Evolutionary conservation across 192 early-diverging fungal species (phyloP).

Genomic region (Cetraspora pellucida): DNA sequence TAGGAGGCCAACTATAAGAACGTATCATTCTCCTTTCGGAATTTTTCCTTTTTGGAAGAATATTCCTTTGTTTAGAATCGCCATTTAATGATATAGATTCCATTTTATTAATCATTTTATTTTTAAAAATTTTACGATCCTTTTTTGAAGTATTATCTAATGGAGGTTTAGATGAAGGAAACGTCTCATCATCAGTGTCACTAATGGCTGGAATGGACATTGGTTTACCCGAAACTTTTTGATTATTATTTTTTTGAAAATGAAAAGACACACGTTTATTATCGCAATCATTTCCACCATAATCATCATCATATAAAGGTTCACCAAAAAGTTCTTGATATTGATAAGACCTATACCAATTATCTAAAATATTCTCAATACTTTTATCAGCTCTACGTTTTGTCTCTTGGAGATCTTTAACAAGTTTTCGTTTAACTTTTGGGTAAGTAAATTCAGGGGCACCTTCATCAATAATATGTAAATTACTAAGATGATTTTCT

Average conservation of each 20-base stretch:
- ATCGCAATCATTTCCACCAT: constrained; percentile 1
- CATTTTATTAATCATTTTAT: constrained; percentile 1
- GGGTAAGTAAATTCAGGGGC: constrained; percentile 29
- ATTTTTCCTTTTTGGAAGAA: constrained; percentile 3
- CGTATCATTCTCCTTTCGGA: constrained; percentile 45
- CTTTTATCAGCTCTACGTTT: constrained; percentile 20
- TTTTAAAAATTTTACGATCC: not conserved
- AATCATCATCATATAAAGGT: constrained; percentile 26
- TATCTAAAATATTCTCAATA: constrained; percentile 25
- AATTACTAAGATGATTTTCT: constrained; percentile 34
- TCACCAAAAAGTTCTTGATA: constrained; percentile 34
- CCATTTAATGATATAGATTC: constrained; percentile 6
- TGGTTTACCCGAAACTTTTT: not conserved
- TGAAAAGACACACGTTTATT: constrained; percentile 23
- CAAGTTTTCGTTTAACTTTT: constrained; percentile 35
- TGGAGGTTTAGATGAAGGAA: not conserved
- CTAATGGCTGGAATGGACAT: not conserved
- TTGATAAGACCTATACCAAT: constrained; percentile 27
- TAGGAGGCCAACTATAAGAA: constrained; percentile 69
- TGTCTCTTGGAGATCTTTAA: constrained; percentile 32
- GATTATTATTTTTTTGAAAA: not conserved
- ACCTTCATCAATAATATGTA: constrained; percentile 33
- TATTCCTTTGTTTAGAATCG: not conserved
- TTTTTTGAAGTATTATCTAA: not conserved
- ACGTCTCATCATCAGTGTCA: constrained; percentile 33